Evolutionary conservation across 495 filamentous ascomycete species (phyloP).

Genomic region (Xylaria scruposa): DNA sequence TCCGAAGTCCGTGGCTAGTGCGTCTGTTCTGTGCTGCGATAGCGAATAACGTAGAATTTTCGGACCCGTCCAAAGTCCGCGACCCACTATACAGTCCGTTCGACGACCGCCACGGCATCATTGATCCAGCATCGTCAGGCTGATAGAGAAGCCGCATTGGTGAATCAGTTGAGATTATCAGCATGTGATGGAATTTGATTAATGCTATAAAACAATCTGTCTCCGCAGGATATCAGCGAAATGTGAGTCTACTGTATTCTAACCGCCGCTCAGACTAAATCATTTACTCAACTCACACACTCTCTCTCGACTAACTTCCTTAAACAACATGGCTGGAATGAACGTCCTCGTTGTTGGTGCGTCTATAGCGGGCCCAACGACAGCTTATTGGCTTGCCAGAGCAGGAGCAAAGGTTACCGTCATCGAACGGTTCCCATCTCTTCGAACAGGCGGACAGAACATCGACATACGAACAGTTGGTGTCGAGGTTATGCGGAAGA

Average conservation of each 20-base stretch:
- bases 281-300: neutral
- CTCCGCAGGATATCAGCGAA: neutral
- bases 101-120: neutral
- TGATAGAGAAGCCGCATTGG: neutral
- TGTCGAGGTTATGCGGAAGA: conserved; percentile 42
- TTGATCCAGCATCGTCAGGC: neutral
- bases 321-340: conserved; percentile 40
- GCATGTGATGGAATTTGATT: neutral
- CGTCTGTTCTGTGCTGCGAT: neutral
- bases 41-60: conserved; percentile 2
- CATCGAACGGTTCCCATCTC: conserved; percentile 41
- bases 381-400: conserved; percentile 33
- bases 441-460: conserved; percentile 42
- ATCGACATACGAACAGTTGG: conserved; percentile 48
- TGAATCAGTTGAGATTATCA: neutral
- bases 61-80: conserved; percentile 1
- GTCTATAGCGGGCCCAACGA: conserved; percentile 45
- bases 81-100: conserved; percentile 12
- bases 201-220: neutral
- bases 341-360: conserved; percentile 50
- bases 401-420: conserved; percentile 31
- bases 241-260: neutral
- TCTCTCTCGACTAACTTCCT: neutral
- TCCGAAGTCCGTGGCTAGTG: neutral
- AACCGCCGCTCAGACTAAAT: neutral